Evolutionary conservation across 345 rosid species (phyloP).

Genomic region (Citrus maxima): DNA sequence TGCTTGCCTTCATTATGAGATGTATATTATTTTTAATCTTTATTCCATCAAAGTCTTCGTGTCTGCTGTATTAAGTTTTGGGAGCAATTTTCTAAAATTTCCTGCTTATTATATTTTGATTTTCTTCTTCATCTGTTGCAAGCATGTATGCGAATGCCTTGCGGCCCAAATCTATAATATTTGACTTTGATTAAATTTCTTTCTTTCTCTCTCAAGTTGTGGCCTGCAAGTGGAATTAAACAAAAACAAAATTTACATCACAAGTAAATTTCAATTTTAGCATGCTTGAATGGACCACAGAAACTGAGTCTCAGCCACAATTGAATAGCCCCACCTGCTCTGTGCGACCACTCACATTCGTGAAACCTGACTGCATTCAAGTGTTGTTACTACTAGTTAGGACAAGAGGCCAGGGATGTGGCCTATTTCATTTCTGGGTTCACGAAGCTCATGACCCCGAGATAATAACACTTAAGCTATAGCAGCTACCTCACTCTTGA

Average conservation of each 20-base stretch:
- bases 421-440: background rate
- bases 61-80: too few species aligned
- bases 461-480: background rate
- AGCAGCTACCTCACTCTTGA: background rate
- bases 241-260: background rate
- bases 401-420: background rate
- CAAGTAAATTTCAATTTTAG: background rate
- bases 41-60: too few species aligned
- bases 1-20: too few species aligned
- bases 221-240: slow-evolving; percentile 21
- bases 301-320: background rate
- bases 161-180: background rate
- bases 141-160: background rate
- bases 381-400: background rate
- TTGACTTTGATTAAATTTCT: background rate
- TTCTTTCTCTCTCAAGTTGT: background rate
- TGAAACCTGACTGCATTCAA: background rate
- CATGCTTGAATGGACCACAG: slow-evolving; percentile 3
- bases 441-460: background rate
- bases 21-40: too few species aligned
- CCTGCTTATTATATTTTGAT: too few species aligned
- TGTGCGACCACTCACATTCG: background rate
- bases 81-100: too few species aligned
- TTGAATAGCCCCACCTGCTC: slow-evolving; percentile 2
- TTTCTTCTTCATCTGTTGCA: background rate